Conservation (phyloP, 495 filamentous ascomycete species). For the Podospora pseudoanserina region DNA sequence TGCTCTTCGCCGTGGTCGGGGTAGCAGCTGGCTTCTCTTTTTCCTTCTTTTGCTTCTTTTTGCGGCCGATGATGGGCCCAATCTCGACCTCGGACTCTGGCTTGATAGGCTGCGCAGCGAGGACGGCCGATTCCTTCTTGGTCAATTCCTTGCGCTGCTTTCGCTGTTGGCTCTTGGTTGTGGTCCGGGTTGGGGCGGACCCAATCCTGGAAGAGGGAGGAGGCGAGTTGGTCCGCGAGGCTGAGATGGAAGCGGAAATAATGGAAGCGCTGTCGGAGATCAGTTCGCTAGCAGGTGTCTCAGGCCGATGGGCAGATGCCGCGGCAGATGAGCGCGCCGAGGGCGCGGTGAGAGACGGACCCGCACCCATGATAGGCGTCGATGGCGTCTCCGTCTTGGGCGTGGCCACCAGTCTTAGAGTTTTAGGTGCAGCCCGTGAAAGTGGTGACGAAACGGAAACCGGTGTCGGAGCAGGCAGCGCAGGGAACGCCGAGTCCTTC, state of each 20-base stretch:
- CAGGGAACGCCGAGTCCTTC: constrained; percentile 43
- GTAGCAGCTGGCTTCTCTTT: constrained; percentile 35
- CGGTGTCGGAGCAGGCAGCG: constrained; percentile 51
- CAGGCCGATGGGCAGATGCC: constrained; percentile 60
- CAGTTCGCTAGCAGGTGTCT: constrained; percentile 71
- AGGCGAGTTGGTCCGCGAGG: constrained; percentile 72
- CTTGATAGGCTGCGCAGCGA: constrained; percentile 53
- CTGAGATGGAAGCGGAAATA: constrained; percentile 75
- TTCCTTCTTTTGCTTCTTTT: constrained; percentile 88
- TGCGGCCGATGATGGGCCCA: constrained; percentile 77
- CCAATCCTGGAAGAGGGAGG: constrained; percentile 64
- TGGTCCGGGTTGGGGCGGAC: constrained; percentile 69
- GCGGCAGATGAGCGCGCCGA: constrained; percentile 36
- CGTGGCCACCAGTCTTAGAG: constrained; percentile 67
- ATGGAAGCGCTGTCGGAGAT: constrained; percentile 74
- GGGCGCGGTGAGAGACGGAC: constrained; percentile 22
- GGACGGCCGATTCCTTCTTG: constrained; percentile 53
- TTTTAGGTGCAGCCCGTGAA: constrained; percentile 45
- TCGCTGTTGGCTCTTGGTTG: constrained; percentile 86
- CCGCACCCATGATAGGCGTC: constrained; percentile 22
- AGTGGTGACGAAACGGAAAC: constrained; percentile 47
- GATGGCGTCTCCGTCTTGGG: constrained; percentile 64
- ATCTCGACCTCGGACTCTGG: constrained; percentile 58
- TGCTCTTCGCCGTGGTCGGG: constrained; percentile 37
- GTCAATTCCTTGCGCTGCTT: constrained; percentile 76